Percentiles rank a stretch among this genome's conserved stretches.
Conservation (phyloP, 495 filamentous ascomycete species). For the Friedmanniomyces endolithicus region DNA sequence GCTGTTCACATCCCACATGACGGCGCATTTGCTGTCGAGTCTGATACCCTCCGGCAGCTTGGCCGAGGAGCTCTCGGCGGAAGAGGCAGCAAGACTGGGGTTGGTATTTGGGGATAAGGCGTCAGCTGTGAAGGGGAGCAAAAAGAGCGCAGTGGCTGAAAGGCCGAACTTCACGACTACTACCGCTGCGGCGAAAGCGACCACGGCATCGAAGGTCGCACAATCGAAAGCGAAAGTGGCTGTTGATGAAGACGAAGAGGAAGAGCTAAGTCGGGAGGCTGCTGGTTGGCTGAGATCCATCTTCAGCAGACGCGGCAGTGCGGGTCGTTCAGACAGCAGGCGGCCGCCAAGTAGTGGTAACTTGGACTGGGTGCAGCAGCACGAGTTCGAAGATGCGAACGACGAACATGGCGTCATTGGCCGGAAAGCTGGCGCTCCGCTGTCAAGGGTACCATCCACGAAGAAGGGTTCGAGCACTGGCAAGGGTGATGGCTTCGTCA, state of each 20-base stretch:
- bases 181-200: conserved; percentile 13
- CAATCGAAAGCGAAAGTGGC: background rate
- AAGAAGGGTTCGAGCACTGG: conserved; percentile 18
- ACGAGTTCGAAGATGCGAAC: conserved; percentile 48
- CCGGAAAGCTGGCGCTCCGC: conserved; percentile 21
- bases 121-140: conserved; percentile 11
- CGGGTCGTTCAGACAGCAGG: conserved; percentile 41
- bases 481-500: conserved; percentile 62
- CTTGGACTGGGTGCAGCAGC: conserved; percentile 61
- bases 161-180: conserved; percentile 22
- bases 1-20: conserved; percentile 88
- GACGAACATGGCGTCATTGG: conserved; percentile 19
- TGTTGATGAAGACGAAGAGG: background rate
- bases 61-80: conserved; percentile 38
- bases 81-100: conserved; percentile 36
- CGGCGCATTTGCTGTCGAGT: conserved; percentile 83
- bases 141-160: conserved; percentile 7
- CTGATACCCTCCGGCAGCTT: conserved; percentile 61
- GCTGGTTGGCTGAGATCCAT: conserved; percentile 47
- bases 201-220: conserved; percentile 11
- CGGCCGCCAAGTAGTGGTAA: conserved; percentile 74
- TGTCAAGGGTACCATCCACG: conserved; percentile 16
- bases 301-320: conserved; percentile 24
- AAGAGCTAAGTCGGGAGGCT: background rate
- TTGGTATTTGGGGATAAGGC: conserved; percentile 16